Conservation (phyloP, 345 rosid genomes). For the Lepidium aucheri region DNA sequence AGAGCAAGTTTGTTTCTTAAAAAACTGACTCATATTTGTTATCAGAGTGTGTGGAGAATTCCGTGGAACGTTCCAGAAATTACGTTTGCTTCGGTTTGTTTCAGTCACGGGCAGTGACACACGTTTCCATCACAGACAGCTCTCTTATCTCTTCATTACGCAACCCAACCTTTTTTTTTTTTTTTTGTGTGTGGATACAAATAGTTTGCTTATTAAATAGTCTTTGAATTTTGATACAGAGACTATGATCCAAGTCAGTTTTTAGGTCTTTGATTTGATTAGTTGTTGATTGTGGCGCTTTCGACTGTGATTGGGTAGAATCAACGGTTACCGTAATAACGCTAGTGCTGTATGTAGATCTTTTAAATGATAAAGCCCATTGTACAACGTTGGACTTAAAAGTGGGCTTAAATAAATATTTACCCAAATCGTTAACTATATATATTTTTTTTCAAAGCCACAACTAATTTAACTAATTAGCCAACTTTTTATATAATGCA, state of each 20-base stretch:
- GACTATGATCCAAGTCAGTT: too few species aligned
- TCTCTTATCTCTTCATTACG: background rate
- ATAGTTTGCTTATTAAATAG: too few species aligned
- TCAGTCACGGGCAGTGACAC: background rate
- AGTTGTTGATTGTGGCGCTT: too few species aligned
- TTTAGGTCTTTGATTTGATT: too few species aligned
- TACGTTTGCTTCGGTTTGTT: background rate
- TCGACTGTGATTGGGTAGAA: too few species aligned
- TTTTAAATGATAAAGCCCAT: background rate
- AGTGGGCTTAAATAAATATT: background rate
- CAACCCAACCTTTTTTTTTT: background rate
- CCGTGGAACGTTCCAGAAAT: slow-evolving; percentile 36
- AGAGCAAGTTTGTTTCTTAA: background rate
- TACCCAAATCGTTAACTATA: too few species aligned
- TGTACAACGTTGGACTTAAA: background rate
- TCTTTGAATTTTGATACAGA: too few species aligned
- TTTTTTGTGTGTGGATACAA: too few species aligned
- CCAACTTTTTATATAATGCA: too few species aligned
- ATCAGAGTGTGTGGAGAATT: slow-evolving; percentile 18
- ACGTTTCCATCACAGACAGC: slow-evolving; percentile 5
- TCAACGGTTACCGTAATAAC: background rate
- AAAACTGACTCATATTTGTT: slow-evolving; percentile 1
- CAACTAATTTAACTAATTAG: too few species aligned
- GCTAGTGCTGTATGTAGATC: background rate
- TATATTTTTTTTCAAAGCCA: too few species aligned